These are phyloP conservation scores for Paradendryphiella salina DNA, from an alignment of 2,329 filamentous ascomycete species.

Conservation along the genomic window DNA sequence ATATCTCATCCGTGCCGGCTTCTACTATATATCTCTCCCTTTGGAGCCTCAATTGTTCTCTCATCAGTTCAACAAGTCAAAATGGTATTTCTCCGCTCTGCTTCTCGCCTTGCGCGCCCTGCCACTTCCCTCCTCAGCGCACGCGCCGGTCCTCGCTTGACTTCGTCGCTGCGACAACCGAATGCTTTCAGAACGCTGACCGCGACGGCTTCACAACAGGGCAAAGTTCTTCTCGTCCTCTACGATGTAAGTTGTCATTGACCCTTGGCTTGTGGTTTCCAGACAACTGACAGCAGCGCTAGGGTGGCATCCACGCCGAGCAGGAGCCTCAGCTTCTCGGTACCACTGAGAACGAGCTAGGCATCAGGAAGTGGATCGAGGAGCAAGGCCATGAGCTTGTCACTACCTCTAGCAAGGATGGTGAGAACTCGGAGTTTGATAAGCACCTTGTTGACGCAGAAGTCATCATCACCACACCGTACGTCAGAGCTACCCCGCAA, in stretches of 20 bases:
- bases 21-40: constrained; percentile 31
- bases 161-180: constrained; percentile 52
- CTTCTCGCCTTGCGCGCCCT: constrained; percentile 61
- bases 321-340: constrained; percentile 87
- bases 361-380: constrained; percentile 96
- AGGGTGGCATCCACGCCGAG: constrained; percentile 81
- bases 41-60: constrained; percentile 22
- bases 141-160: constrained; percentile 47
- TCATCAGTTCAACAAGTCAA: constrained; percentile 43
- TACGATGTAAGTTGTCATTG: constrained; percentile 73
- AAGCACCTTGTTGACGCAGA: constrained; percentile 95
- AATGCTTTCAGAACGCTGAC: constrained; percentile 65
- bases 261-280: constrained; percentile 9
- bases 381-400: constrained; percentile 94
- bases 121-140: constrained; percentile 57
- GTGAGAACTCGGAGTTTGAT: constrained; percentile 89
- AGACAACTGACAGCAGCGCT: constrained; percentile 23
- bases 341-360: constrained; percentile 97
- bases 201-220: constrained; percentile 71
- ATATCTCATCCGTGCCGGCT: constrained; percentile 15
- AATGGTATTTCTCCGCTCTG: constrained; percentile 65
- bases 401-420: constrained; percentile 97
- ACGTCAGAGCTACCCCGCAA: constrained; percentile 46
- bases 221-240: constrained; percentile 91
- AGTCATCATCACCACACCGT: constrained; percentile 99